These are phyloP conservation scores for Fusarium nanum DNA, from an alignment of 2,329 filamentous ascomycete genomes.

Conservation along the genomic window DNA sequence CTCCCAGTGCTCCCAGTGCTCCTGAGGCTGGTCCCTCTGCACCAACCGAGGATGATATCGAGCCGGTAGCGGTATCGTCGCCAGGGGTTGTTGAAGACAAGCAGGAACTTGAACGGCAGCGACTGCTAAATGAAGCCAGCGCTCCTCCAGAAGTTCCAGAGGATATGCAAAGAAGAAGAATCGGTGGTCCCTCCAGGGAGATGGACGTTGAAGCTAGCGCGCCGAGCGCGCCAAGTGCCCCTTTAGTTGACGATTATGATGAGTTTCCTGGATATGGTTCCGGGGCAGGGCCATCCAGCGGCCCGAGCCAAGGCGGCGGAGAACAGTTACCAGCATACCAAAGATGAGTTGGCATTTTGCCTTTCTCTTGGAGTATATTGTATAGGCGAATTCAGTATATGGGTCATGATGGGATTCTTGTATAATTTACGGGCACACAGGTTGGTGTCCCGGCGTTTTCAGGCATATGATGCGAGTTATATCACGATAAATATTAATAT, in stretches of 20 bases:
- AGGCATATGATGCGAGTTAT: slow-evolving; percentile 24
- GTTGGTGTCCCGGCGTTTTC: slow-evolving; percentile 29
- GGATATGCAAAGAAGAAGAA: slow-evolving; percentile 58
- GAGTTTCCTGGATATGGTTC: slow-evolving; percentile 55
- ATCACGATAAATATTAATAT: slow-evolving; percentile 31
- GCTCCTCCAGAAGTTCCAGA: slow-evolving; percentile 69
- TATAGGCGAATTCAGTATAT: slow-evolving; percentile 20
- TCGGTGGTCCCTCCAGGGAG: slow-evolving; percentile 47
- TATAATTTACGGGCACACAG: slow-evolving; percentile 23
- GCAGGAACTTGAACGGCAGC: slow-evolving; percentile 76
- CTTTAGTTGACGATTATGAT: slow-evolving; percentile 67
- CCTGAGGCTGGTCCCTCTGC: slow-evolving; percentile 53
- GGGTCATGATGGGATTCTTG: slow-evolving; percentile 21
- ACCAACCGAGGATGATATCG: slow-evolving; percentile 60
- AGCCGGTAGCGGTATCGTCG: slow-evolving; percentile 44
- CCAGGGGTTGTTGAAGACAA: slow-evolving; percentile 73
- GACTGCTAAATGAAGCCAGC: slow-evolving; percentile 73
- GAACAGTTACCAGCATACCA: slow-evolving; percentile 57
- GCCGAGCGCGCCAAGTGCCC: slow-evolving; percentile 71
- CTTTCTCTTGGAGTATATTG: slow-evolving; percentile 16
- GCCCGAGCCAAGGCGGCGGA: slow-evolving; percentile 27
- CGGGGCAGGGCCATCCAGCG: slow-evolving; percentile 42
- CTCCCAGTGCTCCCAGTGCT: slow-evolving; percentile 17
- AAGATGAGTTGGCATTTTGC: slow-evolving; percentile 45
- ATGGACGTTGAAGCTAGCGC: slow-evolving; percentile 62